A percentile compares a stretch with the other conserved stretches of the same genome.
Evolutionary conservation across 768 basidiomycete species (phyloP).

Genomic region (Xerocomellus intermedius): DNA sequence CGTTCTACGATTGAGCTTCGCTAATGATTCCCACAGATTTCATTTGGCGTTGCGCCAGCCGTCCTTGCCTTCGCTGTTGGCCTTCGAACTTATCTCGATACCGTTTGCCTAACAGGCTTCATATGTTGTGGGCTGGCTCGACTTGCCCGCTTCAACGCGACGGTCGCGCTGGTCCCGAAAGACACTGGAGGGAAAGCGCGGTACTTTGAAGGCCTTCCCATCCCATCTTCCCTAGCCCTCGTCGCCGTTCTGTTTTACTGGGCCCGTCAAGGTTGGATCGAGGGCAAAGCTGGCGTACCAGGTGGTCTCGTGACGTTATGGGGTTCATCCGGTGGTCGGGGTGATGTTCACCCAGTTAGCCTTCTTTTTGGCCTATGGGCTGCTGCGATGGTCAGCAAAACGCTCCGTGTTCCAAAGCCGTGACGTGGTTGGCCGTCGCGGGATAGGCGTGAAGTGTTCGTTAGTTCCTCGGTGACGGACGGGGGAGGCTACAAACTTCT

Average conservation of each 20-base stretch:
- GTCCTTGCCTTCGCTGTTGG: constrained; percentile 89
- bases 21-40: constrained; percentile 57
- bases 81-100: constrained; percentile 88
- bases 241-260: constrained; percentile 80
- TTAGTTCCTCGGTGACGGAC: not conserved
- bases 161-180: constrained; percentile 91
- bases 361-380: constrained; percentile 85
- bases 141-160: constrained; percentile 97
- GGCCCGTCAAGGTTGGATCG: constrained; percentile 83
- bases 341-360: constrained; percentile 82
- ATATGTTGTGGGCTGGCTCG: constrained; percentile 96
- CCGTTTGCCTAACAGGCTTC: constrained; percentile 80
- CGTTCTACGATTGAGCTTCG: constrained; percentile 2
- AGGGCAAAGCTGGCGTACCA: constrained; percentile 72
- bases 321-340: constrained; percentile 67
- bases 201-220: constrained; percentile 98
- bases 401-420: constrained; percentile 79
- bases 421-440: constrained; percentile 31
- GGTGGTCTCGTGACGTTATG: constrained; percentile 72
- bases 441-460: not conserved
- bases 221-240: constrained; percentile 83
- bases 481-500: constrained; percentile 7
- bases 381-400: constrained; percentile 98
- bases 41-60: constrained; percentile 97
- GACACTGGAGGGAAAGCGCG: constrained; percentile 81